Base-by-base conservation (phyloP, 2,329 filamentous ascomycete genomes). In the Aspergillus sp. region DNA sequence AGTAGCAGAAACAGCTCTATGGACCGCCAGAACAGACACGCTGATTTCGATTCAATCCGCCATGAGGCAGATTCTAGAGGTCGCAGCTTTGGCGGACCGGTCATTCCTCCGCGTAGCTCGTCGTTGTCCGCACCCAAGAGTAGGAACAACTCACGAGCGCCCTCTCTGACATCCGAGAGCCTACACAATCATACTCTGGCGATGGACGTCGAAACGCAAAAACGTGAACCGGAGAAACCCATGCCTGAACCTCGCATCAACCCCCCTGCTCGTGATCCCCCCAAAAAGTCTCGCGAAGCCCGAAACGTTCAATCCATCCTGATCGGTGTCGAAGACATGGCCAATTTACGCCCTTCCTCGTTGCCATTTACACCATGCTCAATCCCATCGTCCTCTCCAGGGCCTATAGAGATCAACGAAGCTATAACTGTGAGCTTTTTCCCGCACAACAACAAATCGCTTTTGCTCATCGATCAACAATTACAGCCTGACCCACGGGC, bases 401-500 rank as follows among this genome's bases (percentile, higher is more conserved):
- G 72, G 2, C 62, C 67, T 2, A 64, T 78, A 8, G 81, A 85
- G 60, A 73, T 84, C 41, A 77, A 72, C 46, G 79, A 84, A 58
- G 81, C 81, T 7, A 80, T 71, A 34, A 78, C 78, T 8, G 71
- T 85, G 10, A 77, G 71, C 46, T 74, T 83, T 30, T 83, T 76
- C 48, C 74, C 80, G 2, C 81, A 84, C 61, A 80, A 81, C 60
- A 85, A 84, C 50, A 67, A 78, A 35, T 83, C 79, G 6, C 62
- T 84, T 5, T 66, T 83, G n/a, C 62, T 84, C n/a, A 76, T 85
- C n/a, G 76, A 84, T 52, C 75, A 79, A 43, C 58, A 62, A 37
- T 51, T 60, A 37, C 58, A 62, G 27, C 43, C 53, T 7, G 59
- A 62, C 33, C 58, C 63, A 7, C 59, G 45, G 11, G 57, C 54